Evolutionary conservation across 2,329 filamentous ascomycete species (phyloP).

Genomic region (Colletotrichum shisoi): DNA sequence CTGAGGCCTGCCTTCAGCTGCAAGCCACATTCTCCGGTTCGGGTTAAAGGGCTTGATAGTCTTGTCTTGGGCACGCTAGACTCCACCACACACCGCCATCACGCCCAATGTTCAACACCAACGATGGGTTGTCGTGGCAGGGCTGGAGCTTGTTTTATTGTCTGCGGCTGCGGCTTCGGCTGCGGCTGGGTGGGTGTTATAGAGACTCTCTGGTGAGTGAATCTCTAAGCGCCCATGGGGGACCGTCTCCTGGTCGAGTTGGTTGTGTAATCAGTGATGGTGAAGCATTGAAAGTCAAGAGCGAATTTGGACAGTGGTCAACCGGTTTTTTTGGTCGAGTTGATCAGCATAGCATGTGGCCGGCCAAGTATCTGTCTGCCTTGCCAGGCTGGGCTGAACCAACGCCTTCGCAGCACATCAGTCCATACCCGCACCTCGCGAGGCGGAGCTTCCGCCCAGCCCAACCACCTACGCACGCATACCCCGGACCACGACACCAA

Average conservation of each 20-base stretch:
- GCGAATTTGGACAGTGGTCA: neutral
- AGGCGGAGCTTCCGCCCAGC: conserved; percentile 23
- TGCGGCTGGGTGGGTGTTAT: neutral
- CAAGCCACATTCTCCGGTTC: conserved; percentile 37
- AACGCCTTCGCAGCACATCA: conserved; percentile 20
- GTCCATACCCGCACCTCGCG: conserved; percentile 21
- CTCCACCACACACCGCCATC: conserved; percentile 36
- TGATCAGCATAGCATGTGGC: neutral
- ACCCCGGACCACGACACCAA: conserved; percentile 23
- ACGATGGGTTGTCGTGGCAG: conserved; percentile 17
- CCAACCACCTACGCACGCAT: conserved; percentile 21
- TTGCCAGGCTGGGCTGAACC: conserved; percentile 17
- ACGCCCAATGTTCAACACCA: conserved; percentile 18
- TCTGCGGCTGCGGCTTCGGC: neutral
- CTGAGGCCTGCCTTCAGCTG: conserved; percentile 37
- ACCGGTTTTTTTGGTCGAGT: neutral
- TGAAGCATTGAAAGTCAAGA: neutral
- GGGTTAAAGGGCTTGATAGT: conserved; percentile 36
- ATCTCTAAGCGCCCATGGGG: neutral
- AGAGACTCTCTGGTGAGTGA: conserved; percentile 9
- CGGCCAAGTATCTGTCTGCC: conserved; percentile 21
- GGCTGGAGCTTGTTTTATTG: neutral
- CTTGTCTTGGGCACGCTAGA: conserved; percentile 28
- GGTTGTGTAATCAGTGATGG: neutral
- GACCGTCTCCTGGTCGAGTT: neutral